These are phyloP conservation scores for Miamiensis avidus DNA, from an alignment of 169 alveolate species.

Conservation along the genomic window DNA sequence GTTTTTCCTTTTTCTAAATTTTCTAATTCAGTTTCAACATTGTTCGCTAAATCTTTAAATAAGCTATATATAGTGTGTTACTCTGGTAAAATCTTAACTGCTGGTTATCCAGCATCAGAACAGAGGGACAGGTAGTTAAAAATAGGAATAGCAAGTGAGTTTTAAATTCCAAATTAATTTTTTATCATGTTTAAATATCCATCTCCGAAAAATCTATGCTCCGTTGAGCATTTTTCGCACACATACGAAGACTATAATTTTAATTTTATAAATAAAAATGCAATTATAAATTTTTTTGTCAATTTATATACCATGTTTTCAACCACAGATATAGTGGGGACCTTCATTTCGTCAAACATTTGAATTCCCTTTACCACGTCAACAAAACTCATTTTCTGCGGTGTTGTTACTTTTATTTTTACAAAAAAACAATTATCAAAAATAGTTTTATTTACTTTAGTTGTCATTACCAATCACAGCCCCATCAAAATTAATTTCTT, in stretches of 20 bases:
- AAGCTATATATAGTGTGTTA: constrained; percentile 58
- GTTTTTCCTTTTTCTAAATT: neutral
- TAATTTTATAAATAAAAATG: no score
- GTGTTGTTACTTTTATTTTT: constrained; percentile 86
- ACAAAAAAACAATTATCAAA: no score
- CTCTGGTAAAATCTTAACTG: constrained; percentile 82
- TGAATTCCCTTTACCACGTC: constrained; percentile 95
- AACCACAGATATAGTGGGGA: constrained; percentile 92
- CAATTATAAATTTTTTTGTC: neutral
- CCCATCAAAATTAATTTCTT: constrained; percentile 89
- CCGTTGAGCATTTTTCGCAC: constrained; percentile 88
- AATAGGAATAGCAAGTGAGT: constrained; percentile 83
- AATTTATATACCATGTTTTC: constrained; percentile 92
- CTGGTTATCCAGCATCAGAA: constrained; percentile 81
- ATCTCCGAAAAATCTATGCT: constrained; percentile 88
- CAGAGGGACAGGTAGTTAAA: constrained; percentile 75
- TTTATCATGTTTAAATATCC: constrained; percentile 79
- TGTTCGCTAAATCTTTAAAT: constrained; percentile 66
- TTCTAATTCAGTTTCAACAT: constrained; percentile 62
- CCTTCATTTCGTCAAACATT: constrained; percentile 91
- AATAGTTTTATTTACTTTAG: no score
- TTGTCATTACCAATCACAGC: constrained; percentile 79
- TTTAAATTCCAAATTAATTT: constrained; percentile 81
- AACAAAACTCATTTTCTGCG: constrained; percentile 88
- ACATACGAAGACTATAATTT: constrained; percentile 59